Percentiles rank a stretch among this genome's conserved stretches.
These are phyloP conservation scores for Pseudomonodictys pantanalensis DNA, from an alignment of 495 filamentous ascomycete species.

Conservation along the genomic window DNA sequence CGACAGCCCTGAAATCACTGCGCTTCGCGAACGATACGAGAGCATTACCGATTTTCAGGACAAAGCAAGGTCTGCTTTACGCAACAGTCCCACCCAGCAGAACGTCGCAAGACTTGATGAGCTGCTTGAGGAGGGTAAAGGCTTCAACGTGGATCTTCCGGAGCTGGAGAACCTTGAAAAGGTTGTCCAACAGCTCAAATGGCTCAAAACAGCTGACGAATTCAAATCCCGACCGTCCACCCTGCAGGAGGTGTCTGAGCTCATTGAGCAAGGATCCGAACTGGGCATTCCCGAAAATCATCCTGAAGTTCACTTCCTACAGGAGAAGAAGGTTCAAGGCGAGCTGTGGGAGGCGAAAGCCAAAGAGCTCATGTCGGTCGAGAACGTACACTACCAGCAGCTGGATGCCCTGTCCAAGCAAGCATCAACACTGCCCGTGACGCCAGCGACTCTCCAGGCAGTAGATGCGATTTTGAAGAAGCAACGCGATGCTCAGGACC, in stretches of 20 bases:
- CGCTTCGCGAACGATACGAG: slow-evolving; percentile 81
- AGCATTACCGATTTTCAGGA: slow-evolving; percentile 84
- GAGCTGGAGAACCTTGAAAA: slow-evolving; percentile 83
- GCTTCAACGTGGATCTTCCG: slow-evolving; percentile 91
- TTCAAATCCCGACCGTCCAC: slow-evolving; percentile 60
- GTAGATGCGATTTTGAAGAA: slow-evolving; percentile 94
- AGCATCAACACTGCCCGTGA: slow-evolving; percentile 75
- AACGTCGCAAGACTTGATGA: slow-evolving; percentile 79
- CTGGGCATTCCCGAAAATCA: slow-evolving; percentile 75
- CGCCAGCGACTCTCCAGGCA: slow-evolving; percentile 70
- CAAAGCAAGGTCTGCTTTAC: slow-evolving; percentile 67
- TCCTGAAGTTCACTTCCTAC: slow-evolving; percentile 70
- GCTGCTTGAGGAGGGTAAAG: slow-evolving; percentile 78
- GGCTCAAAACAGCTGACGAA: slow-evolving; percentile 60
- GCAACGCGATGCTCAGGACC: slow-evolving; percentile 88
- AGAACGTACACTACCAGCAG: slow-evolving; percentile 88
- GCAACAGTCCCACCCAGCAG: slow-evolving; percentile 51
- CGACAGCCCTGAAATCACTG: slow-evolving; percentile 88
- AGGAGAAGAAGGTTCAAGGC: slow-evolving; percentile 70
- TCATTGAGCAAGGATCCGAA: slow-evolving; percentile 72
- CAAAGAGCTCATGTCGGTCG: slow-evolving; percentile 85
- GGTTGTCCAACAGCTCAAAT: slow-evolving; percentile 79
- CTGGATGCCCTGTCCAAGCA: slow-evolving; percentile 83
- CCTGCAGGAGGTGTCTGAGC: slow-evolving; percentile 71
- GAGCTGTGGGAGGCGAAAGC: slow-evolving; percentile 91